Base-by-base conservation (phyloP, 768 basidiomycete species). In the Russula griseocarnosa region DNA sequence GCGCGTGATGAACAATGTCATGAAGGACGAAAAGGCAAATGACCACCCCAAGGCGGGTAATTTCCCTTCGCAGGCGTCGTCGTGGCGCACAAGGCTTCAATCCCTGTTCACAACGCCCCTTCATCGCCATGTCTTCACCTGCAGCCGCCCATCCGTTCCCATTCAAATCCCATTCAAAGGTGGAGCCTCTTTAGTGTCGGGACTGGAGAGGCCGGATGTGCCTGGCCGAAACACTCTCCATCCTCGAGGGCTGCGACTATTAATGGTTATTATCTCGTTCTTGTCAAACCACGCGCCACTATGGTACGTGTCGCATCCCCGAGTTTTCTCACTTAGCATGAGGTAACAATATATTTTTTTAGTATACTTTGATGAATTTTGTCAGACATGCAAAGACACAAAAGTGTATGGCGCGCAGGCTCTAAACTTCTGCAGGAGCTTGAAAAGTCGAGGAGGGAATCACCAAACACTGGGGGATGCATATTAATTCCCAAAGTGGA, bases 1-100 rank as follows among this genome's bases (percentile, higher is more conserved):
- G 84, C 85, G 87, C 32, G 87, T 86, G 74, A 90, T 89, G 79
- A 90, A 90, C 36, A 90, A 77, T 13, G 86, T 83, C 22, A 87
- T 90, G 63, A 91, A 85, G 60, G 90, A 81, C 44, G 77, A 76
- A 71, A 87, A 90, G 9, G 88, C 79, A 30, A n/a, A n/a, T n/a
- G n/a, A n/a, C n/a, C n/a, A n/a, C n/a, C n/a, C n/a, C n/a, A n/a
- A n/a, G n/a, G n/a, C n/a, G n/a, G n/a, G n/a, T n/a, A n/a, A n/a
- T n/a, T n/a, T n/a, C 40, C 40, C 16, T 20, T 42, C 40, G 40
- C 18, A 7, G 42, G 20, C 42, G 20, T 44, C 20, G 46, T 24
- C 9, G 46, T 13, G 13, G 7, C 24, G 13, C 47, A 47, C 46
- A 10, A 24, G 46, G 46, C 22, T 24, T 47, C 47, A 26, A 22